Conservation (phyloP, 352 stramenopile genomes). For the Labyrinthula sp. region DNA sequence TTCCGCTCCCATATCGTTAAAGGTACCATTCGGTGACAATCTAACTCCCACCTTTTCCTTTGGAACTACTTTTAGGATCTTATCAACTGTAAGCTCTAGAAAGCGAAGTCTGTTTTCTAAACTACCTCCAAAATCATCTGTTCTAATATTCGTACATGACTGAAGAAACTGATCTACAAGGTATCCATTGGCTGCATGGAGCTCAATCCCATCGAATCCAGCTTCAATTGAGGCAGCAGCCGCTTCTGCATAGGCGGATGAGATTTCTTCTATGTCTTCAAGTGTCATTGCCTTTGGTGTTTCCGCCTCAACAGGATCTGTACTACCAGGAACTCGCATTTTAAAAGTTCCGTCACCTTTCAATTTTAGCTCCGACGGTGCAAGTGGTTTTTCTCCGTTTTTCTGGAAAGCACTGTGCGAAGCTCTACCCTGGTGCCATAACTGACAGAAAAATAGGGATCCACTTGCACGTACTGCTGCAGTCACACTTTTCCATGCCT, state of each 20-base stretch:
- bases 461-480: conserved; percentile 48
- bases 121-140: conserved; percentile 53
- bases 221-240: conserved; percentile 43
- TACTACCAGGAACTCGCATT: no score
- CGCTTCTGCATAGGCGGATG: conserved; percentile 44
- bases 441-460: conserved; percentile 51
- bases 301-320: conserved; percentile 36
- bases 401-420: conserved; percentile 43
- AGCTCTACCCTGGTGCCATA: conserved; percentile 55
- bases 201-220: conserved; percentile 62
- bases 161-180: conserved; percentile 68
- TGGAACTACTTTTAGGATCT: conserved; percentile 36
- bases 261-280: conserved; percentile 46
- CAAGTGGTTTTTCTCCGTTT: conserved; percentile 40
- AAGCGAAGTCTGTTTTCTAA: conserved; percentile 57
- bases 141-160: conserved; percentile 48
- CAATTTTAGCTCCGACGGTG: conserved; percentile 36
- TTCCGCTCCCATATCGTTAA: conserved; percentile 36
- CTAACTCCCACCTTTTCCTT: conserved; percentile 31
- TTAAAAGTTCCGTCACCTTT: conserved; percentile 34
- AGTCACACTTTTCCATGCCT: conserved; percentile 43
- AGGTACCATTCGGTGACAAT: conserved; percentile 20
- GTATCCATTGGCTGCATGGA: conserved; percentile 67
- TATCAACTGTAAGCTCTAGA: conserved; percentile 48
- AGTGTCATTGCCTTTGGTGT: conserved; percentile 42